Evolutionary conservation across 228 moss, liverwort and hornwort genomes (phyloP), one percentile per base, ranked within the genome.

Genomic region (Sphagnum magellanicum): DNA sequence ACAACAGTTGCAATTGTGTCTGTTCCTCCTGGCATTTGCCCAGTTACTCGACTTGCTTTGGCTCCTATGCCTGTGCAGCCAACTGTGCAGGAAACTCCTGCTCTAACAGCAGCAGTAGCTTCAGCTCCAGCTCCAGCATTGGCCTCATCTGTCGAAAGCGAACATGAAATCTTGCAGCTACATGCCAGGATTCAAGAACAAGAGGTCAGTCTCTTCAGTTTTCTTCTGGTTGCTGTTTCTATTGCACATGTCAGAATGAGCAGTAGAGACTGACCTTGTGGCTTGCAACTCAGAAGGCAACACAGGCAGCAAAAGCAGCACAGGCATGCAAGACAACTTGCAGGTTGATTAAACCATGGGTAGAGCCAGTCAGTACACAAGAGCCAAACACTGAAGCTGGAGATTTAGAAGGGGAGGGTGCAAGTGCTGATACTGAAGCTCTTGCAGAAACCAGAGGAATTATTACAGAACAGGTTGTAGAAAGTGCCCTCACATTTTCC

Each of bases 321-420:
- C 83, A 96, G 79, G 81, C 81, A 51, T 89, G 93, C 57, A 97
- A 97, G 81, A 79, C 79, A 51, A 76, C 81, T 53, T 93, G 93
- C 10, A 87, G 90, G 64, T 76, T 97, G 64, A 86, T 97, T 51
- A 80, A 93, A 76, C 97, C 93, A 52, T 83, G 90, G 57, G 93
- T 97, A 73, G 97, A 97, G 73, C 91, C 97, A 68, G 72, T 68
- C 66, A 87, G 90, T 69, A 72, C 70, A 63, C 65, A 79, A 63
- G 82, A 81, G 32, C 80, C 70, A 72, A 80, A 69, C 50, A 76
- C 78, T 63, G 93, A 93, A 77, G 48, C 74, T 63, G 93, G 89
- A 65, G 97, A 97, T 71, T 85, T 67, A 69, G 63, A 69, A 16
- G 69, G 73, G 17, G 93, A 97, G 71, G 71, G 72, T 48, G 53